Base-by-base conservation (phyloP, 306 rosid genomes). In the Medicago truncatula region DNA sequence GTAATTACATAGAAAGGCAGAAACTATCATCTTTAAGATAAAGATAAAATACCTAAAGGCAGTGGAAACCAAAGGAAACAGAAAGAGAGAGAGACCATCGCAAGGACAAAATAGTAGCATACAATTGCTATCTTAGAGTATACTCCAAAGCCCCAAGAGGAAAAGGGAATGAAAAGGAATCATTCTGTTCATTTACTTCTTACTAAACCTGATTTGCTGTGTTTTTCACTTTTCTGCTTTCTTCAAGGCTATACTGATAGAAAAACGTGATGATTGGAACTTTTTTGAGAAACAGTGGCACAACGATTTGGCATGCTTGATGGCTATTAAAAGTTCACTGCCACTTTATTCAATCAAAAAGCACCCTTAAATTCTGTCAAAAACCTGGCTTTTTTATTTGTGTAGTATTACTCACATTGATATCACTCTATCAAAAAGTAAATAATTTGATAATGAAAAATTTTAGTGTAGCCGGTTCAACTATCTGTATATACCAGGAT, bases 11-110 rank as follows among this genome's bases (percentile, higher is more conserved):
- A 47, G 70, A 73, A 46, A 60, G 67, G 57, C 67, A 70, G 74
- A 71, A 31, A 80, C 8, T 12, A 23, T 31, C 49, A 71, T 81
- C 85, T 54, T 56, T 54, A 43, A 52, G 54, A 39, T 71, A 21
- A 65, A 56, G 62, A 44, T 13, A 71, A 38, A 36, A 71, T 62
- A n/a, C 75, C 25, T 31, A 62, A 47, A 25, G 11, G n/a, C 38
- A 25, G 67, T 52, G 52, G 21, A 34, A 76, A 50, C 62, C 34
- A 34, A n/a, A 72, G 61, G 54, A 66, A 77, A 25, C 15, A 70
- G 11, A 75, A 36, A 59, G 54, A 81, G 59, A 81, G 59, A 59
- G 34, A 16, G 61, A 36, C 14, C 49, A 60, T 67, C 46, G 64
- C 23, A 6, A 74, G 49, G 15, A 67, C 20, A 39, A 58, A 53